Percentiles rank a stretch among this genome's conserved stretches.
phyloP scores from a whole-genome alignment of 202 grass and related monocot species.

The Dendrocalamus latiflorus region DNA sequence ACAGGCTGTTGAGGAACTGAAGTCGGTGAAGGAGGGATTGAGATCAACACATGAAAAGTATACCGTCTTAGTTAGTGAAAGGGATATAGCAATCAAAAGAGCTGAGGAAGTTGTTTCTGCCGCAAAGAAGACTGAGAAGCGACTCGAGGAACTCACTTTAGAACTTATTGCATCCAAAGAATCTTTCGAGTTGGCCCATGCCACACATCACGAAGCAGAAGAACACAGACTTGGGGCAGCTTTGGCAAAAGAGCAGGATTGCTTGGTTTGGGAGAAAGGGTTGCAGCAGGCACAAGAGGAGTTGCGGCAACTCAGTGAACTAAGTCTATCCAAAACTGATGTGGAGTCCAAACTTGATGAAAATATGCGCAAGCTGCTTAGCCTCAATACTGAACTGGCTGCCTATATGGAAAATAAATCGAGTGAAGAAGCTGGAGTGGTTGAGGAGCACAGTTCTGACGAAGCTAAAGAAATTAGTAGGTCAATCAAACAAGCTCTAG shows the following conservation, averaged over 20 bases:
- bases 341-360: constrained; percentile 41
- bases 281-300: constrained; percentile 67
- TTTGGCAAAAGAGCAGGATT: constrained; percentile 78
- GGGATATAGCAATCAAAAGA: constrained; percentile 44
- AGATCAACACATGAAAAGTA: constrained; percentile 52
- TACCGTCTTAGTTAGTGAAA: constrained; percentile 53
- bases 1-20: constrained; percentile 65
- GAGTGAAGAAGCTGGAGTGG: too few species aligned
- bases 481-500: too few species aligned
- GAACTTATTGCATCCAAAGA: constrained; percentile 75
- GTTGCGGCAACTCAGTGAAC: constrained; percentile 50
- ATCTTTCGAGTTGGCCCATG: constrained; percentile 60
- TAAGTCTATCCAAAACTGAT: constrained; percentile 48
- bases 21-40: constrained; percentile 51
- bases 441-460: too few species aligned
- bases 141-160: constrained; percentile 67
- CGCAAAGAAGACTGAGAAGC: constrained; percentile 51
- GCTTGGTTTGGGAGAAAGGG: constrained; percentile 74
- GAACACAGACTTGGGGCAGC: constrained; percentile 70
- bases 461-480: too few species aligned
- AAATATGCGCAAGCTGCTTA: too few species aligned
- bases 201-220: constrained; percentile 75
- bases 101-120: constrained; percentile 46
- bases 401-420: too few species aligned
- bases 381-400: too few species aligned